These are phyloP conservation scores for Citrullus mucosospermus DNA, from an alignment of 306 rosid genomes.

Conservation along the genomic window DNA sequence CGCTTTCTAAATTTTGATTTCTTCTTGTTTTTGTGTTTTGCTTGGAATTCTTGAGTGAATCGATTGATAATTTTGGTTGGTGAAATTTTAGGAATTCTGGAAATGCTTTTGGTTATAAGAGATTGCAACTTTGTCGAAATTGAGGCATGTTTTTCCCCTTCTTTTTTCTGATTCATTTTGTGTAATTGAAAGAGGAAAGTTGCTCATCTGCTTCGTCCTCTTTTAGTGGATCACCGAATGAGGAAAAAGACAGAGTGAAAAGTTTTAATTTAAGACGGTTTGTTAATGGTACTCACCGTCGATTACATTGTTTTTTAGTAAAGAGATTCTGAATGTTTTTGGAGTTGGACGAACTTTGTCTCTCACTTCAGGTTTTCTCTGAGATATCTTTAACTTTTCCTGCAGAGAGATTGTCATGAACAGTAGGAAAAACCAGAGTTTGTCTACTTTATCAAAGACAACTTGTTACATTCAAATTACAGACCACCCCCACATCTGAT, in stretches of 20 bases:
- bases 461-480: neutral
- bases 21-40: neutral
- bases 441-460: constrained; percentile 5
- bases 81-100: neutral
- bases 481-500: neutral
- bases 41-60: neutral
- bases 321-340: constrained; percentile 3
- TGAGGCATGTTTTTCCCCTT: neutral
- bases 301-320: constrained; percentile 7
- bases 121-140: neutral
- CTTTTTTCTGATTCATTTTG: neutral
- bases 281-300: constrained; percentile 2
- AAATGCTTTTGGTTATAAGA: neutral
- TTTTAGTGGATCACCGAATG: neutral
- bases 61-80: neutral
- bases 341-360: neutral
- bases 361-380: neutral
- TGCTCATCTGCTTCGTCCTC: neutral
- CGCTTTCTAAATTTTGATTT: constrained; percentile 2
- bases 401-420: constrained; percentile 1
- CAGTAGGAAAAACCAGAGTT: neutral
- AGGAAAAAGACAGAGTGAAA: neutral
- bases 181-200: neutral
- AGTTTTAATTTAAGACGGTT: neutral
- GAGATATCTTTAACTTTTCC: constrained; percentile 2